phyloP scores from a whole-genome alignment of 352 stramenopile species.

The Hyaloperonospora arabidopsidis region DNA sequence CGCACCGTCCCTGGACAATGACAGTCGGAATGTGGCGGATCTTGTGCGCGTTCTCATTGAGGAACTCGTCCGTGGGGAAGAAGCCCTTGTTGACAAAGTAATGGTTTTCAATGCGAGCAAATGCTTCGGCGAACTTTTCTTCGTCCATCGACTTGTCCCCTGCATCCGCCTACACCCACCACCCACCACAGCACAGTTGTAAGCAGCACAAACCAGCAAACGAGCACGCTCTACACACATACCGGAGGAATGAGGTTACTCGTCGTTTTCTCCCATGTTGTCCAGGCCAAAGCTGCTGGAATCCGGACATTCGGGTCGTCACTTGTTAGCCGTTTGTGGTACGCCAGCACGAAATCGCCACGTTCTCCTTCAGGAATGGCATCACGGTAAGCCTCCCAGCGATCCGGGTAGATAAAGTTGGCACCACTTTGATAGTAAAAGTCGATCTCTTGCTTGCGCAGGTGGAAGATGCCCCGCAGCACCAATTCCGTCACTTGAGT shows the following conservation, averaged over 20 bases:
- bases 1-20: conserved; percentile 84
- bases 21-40: conserved; percentile 89
- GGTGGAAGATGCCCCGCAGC: conserved; percentile 88
- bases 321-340: conserved; percentile 83
- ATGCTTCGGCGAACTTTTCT: conserved; percentile 80
- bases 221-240: conserved; percentile 2
- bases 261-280: conserved; percentile 86
- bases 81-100: conserved; percentile 89
- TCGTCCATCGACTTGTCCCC: conserved; percentile 76
- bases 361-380: conserved; percentile 83
- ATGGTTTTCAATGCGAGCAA: conserved; percentile 91
- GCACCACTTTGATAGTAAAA: conserved; percentile 89
- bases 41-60: conserved; percentile 86
- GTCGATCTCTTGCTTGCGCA: conserved; percentile 87
- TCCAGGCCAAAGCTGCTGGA: conserved; percentile 83
- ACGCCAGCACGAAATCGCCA: conserved; percentile 75
- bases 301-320: conserved; percentile 79
- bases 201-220: too few relatives aligned
- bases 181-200: too few relatives aligned
- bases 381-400: conserved; percentile 85
- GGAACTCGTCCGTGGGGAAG: conserved; percentile 80
- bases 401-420: conserved; percentile 87
- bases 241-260: conserved; percentile 74
- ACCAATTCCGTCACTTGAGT: conserved; percentile 80
- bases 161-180: conserved; percentile 34